Conservation (phyloP, 257 asterid species). For the Solanum ossicruentum region DNA sequence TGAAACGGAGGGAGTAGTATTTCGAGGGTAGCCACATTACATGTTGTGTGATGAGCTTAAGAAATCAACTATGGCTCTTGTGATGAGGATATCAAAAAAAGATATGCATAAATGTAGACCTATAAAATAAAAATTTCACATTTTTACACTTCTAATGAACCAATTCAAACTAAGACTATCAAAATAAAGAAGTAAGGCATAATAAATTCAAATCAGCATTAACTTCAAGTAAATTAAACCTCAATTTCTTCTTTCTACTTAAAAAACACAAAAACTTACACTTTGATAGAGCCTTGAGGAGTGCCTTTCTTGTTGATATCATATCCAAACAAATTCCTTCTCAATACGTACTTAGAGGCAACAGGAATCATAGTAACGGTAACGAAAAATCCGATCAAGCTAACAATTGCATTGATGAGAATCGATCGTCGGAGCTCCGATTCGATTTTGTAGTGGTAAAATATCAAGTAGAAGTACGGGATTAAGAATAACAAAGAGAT, state of each 20-base stretch:
- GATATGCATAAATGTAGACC: background rate
- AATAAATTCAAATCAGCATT: background rate
- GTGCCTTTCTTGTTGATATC: conserved; percentile 93
- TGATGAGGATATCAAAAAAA: background rate
- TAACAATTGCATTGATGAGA: conserved; percentile 42
- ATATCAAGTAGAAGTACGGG: conserved; percentile 58
- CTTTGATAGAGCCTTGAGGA: conserved; percentile 81
- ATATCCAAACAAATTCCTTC: conserved; percentile 73
- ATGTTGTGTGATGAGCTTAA: background rate
- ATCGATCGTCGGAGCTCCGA: conserved; percentile 50
- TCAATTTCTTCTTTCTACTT: background rate
- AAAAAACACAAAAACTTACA: conserved; percentile 34
- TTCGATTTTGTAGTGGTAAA: conserved; percentile 42
- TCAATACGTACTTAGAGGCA: conserved; percentile 57
- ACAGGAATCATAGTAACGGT: conserved; percentile 70
- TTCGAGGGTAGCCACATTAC: background rate
- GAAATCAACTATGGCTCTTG: background rate
- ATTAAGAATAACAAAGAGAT: conserved; percentile 30
- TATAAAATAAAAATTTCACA: background rate
- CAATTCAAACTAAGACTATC: background rate
- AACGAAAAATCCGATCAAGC: conserved; percentile 46
- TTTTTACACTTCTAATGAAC: background rate
- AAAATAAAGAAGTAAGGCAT: background rate
- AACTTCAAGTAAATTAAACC: background rate
- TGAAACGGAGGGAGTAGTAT: background rate